phyloP scores from a whole-genome alignment of 768 basidiomycete species.

The Mycena filopes region DNA sequence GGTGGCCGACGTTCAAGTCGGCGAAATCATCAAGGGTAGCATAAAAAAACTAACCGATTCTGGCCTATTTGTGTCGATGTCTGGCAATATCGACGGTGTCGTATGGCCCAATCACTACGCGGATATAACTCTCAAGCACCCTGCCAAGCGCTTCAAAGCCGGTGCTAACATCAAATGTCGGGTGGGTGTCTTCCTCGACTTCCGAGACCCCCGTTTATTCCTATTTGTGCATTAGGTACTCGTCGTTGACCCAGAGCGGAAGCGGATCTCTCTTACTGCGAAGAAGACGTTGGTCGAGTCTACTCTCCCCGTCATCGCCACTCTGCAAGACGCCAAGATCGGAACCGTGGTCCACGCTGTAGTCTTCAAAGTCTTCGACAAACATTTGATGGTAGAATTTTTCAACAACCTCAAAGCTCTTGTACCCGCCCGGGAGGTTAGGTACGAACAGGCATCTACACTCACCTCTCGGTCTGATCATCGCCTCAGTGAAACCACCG shows the following conservation, averaged over 20 bases:
- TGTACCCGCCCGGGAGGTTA: slow-evolving; percentile 83
- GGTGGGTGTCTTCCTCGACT: slow-evolving; percentile 57
- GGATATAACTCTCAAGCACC: slow-evolving; percentile 94
- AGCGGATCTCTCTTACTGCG: slow-evolving; percentile 86
- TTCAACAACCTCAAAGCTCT: slow-evolving; percentile 89
- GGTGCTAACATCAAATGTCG: slow-evolving; percentile 87
- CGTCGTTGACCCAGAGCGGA: slow-evolving; percentile 81
- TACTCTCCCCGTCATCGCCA: slow-evolving; percentile 72
- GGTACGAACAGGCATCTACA: slow-evolving; percentile 62
- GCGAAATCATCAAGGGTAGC: slow-evolving; percentile 87
- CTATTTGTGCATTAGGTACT: slow-evolving; percentile 65
- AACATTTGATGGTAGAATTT: slow-evolving; percentile 86
- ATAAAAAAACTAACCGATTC: slow-evolving; percentile 86
- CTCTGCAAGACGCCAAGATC: slow-evolving; percentile 71
- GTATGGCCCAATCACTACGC: slow-evolving; percentile 96
- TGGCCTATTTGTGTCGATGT: slow-evolving; percentile 86
- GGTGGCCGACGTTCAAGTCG: slow-evolving; percentile 83
- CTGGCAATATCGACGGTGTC: slow-evolving; percentile 90
- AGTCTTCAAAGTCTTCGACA: slow-evolving; percentile 85
- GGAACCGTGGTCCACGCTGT: slow-evolving; percentile 85
- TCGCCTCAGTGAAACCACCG: slow-evolving; percentile 68
- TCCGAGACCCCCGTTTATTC: slow-evolving; percentile 10
- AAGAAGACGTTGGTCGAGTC: slow-evolving; percentile 93
- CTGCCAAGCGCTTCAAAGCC: slow-evolving; percentile 88
- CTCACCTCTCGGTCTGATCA: slow-evolving; percentile 15